phyloP scores from a whole-genome alignment of 495 filamentous ascomycete species.

The Penicillium manginii region DNA sequence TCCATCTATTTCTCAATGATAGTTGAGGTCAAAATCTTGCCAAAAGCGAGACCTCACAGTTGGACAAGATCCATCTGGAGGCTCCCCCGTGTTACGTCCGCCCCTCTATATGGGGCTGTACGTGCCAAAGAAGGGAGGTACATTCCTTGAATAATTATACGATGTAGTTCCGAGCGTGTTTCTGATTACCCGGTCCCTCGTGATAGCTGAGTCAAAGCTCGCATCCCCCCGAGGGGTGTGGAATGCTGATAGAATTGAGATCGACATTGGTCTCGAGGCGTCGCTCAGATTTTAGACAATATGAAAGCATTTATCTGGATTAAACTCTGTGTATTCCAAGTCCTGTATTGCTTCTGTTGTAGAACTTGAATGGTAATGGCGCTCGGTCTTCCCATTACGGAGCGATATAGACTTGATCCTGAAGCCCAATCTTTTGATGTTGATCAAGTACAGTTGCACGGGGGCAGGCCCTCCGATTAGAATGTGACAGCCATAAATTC shows the following conservation, averaged over 20 bases:
- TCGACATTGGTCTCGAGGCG: background rate
- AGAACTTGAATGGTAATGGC: no score
- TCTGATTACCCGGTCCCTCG: background rate
- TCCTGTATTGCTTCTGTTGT: no score
- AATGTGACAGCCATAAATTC: background rate
- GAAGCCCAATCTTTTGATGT: background rate
- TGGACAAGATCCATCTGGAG: constrained; percentile 36
- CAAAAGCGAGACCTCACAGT: constrained; percentile 39
- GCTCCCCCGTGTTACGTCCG: constrained; percentile 56
- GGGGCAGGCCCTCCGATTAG: background rate
- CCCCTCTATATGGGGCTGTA: constrained; percentile 46
- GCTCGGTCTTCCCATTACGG: no score
- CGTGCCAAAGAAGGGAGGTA: constrained; percentile 57
- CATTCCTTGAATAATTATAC: constrained; percentile 32
- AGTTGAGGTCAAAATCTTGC: constrained; percentile 56
- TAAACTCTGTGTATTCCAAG: no score
- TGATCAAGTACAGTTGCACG: background rate
- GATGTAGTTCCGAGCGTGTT: background rate
- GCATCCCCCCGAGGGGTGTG: background rate
- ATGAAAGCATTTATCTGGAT: background rate
- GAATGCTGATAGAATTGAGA: background rate
- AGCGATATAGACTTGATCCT: no score
- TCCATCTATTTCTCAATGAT: constrained; percentile 48
- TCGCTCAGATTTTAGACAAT: background rate
- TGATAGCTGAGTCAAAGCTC: background rate